Percentiles rank a stretch among this genome's conserved stretches.
phyloP scores from a whole-genome alignment of 495 filamentous ascomycete genomes.

The Xylaria palmicola region DNA sequence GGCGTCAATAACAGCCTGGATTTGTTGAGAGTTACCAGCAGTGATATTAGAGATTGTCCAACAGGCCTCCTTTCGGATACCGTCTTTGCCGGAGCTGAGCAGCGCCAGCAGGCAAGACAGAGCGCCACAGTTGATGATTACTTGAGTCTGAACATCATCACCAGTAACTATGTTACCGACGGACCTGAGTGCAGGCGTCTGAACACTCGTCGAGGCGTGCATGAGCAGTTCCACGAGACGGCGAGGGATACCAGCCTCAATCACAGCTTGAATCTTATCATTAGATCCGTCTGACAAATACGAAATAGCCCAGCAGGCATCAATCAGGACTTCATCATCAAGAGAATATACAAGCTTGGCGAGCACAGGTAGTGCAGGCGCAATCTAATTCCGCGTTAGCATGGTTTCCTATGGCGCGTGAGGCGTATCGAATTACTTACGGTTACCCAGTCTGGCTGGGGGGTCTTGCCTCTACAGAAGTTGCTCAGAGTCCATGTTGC shows the following conservation, averaged over 20 bases:
- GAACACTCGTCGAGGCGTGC: slow-evolving; percentile 98
- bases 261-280: slow-evolving; percentile 99
- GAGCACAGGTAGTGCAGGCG: slow-evolving; percentile 93
- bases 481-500: slow-evolving; percentile 99
- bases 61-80: slow-evolving; percentile 98
- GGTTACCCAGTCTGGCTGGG: slow-evolving; percentile 96
- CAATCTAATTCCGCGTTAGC: slow-evolving; percentile 63
- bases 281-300: slow-evolving; percentile 99
- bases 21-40: slow-evolving; percentile 95
- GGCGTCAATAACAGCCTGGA: slow-evolving; percentile 94
- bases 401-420: slow-evolving; percentile 7
- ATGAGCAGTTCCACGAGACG: slow-evolving; percentile 96
- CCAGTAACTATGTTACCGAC: slow-evolving; percentile 99
- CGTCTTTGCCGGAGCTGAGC: slow-evolving; percentile 94
- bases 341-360: slow-evolving; percentile 97
- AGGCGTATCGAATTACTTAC: slow-evolving; percentile 52
- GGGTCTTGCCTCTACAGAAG: slow-evolving; percentile 99
- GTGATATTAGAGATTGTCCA: slow-evolving; percentile 99
- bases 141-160: slow-evolving; percentile 97
- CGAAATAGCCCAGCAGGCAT: slow-evolving; percentile 99
- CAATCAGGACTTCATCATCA: slow-evolving; percentile 97
- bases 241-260: slow-evolving; percentile 96
- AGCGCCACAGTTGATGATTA: slow-evolving; percentile 98
- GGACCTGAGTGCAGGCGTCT: slow-evolving; percentile 94
- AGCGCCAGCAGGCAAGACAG: slow-evolving; percentile 89